Conservation (phyloP, 768 basidiomycete genomes). For the button mushroom (Agaricus bisporus) region DNA sequence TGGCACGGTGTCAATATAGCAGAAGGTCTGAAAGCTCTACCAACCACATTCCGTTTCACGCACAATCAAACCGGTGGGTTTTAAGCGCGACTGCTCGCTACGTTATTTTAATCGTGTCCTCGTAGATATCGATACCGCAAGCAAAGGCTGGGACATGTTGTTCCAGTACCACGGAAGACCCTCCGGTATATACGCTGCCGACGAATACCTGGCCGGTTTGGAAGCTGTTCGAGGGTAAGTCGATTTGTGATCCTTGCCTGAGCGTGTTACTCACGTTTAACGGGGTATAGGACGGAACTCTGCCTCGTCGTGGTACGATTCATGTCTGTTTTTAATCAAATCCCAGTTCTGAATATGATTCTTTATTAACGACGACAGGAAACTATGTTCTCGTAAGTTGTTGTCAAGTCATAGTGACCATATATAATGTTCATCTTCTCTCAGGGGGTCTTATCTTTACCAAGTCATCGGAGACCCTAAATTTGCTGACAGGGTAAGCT, state of each 20-base stretch:
- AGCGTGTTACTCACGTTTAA: not conserved
- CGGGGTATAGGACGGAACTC: constrained; percentile 37
- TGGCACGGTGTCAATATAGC: constrained; percentile 60
- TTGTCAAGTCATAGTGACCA: not conserved
- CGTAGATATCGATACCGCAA: constrained; percentile 42
- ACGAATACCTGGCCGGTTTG: constrained; percentile 51
- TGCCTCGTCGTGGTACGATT: constrained; percentile 45
- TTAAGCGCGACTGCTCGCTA: not conserved
- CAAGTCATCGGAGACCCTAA: constrained; percentile 52
- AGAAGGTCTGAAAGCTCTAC: constrained; percentile 49
- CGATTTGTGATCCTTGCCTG: not conserved
- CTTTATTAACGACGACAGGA: constrained; percentile 26
- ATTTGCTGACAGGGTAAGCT: constrained; percentile 39
- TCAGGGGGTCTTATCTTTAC: constrained; percentile 47
- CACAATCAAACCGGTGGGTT: constrained; percentile 46
- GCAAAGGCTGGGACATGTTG: constrained; percentile 46
- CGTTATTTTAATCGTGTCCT: not conserved
- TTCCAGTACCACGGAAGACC: constrained; percentile 56
- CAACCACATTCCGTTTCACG: constrained; percentile 47
- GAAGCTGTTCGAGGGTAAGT: constrained; percentile 47
- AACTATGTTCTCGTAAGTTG: constrained; percentile 52
- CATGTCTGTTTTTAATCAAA: not conserved
- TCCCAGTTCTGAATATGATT: not conserved
- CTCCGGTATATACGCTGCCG: constrained; percentile 49
- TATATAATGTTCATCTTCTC: not conserved